Percentiles rank a stretch among this genome's conserved stretches.
These are phyloP conservation scores for Diplogelasinospora grovesii DNA, from an alignment of 495 filamentous ascomycete species.

Conservation along the genomic window DNA sequence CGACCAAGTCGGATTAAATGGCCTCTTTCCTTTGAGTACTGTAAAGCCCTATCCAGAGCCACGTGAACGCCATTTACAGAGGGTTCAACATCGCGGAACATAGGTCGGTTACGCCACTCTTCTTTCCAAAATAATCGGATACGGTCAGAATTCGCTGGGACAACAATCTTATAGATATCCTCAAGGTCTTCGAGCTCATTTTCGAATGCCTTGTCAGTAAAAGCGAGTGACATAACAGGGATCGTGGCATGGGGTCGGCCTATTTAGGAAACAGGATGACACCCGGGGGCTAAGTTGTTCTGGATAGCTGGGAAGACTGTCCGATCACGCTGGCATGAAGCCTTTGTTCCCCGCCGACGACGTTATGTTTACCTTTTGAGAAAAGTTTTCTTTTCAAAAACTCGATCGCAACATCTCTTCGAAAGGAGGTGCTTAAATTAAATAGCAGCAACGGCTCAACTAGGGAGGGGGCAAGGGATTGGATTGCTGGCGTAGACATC, in stretches of 20 bases:
- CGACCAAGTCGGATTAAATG: not conserved
- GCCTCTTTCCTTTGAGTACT: not conserved
- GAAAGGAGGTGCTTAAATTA: too few species aligned
- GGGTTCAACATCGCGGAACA: not conserved
- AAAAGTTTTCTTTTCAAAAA: too few species aligned
- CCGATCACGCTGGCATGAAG: too few species aligned
- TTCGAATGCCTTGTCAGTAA: not conserved
- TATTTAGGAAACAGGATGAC: too few species aligned
- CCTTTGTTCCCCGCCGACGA: too few species aligned
- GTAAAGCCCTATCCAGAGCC: not conserved
- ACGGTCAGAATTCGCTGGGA: not conserved
- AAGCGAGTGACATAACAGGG: not conserved
- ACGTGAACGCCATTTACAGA: not conserved
- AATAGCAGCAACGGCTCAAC: too few species aligned
- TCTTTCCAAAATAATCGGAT: not conserved
- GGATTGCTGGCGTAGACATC: too few species aligned
- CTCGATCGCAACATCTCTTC: too few species aligned
- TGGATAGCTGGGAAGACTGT: too few species aligned
- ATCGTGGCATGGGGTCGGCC: not conserved
- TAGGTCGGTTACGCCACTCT: conserved; percentile 1
- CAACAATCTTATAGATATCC: not conserved
- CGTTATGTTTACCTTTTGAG: too few species aligned
- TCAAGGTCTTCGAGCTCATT: not conserved
- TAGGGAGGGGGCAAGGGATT: too few species aligned
- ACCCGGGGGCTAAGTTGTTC: too few species aligned